These are phyloP conservation scores for Geotrichum citri-aurantii DNA, from an alignment of 1,139 yeast species.

Conservation along the genomic window DNA sequence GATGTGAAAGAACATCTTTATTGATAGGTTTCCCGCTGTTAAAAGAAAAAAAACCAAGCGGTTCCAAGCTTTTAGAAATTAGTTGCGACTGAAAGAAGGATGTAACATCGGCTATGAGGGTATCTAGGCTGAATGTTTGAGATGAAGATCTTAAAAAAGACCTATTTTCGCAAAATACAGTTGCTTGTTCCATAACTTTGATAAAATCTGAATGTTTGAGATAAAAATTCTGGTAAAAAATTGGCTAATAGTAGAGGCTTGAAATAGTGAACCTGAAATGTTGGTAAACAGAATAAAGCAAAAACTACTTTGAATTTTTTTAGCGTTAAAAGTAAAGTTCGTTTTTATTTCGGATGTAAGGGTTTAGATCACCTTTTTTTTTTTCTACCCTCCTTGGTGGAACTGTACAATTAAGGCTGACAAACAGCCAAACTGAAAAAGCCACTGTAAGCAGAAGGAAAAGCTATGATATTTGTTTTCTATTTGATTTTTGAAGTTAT, in stretches of 20 bases:
- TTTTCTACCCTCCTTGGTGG: too few species aligned
- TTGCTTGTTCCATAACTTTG: not conserved
- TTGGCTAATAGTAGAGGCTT: not conserved
- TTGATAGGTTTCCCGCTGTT: constrained; percentile 14
- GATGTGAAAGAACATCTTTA: not conserved
- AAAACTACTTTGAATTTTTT: too few species aligned
- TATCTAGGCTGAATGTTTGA: constrained; percentile 1
- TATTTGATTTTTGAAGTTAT: too few species aligned
- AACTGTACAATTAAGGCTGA: too few species aligned
- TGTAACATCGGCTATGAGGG: constrained; percentile 3
- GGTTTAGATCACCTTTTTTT: too few species aligned
- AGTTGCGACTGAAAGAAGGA: constrained; percentile 7
- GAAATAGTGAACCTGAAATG: not conserved
- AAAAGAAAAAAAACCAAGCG: constrained; percentile 9
- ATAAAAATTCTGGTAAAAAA: not conserved
- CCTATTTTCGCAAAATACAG: constrained; percentile 13
- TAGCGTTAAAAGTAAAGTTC: too few species aligned
- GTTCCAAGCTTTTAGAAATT: not conserved
- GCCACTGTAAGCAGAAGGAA: too few species aligned
- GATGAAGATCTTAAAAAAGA: not conserved
- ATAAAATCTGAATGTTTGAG: not conserved
- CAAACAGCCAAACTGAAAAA: too few species aligned
- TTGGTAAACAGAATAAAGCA: not conserved
- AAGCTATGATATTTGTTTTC: too few species aligned
- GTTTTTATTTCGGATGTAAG: too few species aligned